Evolutionary conservation across 2,329 filamentous ascomycete genomes (phyloP).

Genomic region (Aspergillus calidoustus): DNA sequence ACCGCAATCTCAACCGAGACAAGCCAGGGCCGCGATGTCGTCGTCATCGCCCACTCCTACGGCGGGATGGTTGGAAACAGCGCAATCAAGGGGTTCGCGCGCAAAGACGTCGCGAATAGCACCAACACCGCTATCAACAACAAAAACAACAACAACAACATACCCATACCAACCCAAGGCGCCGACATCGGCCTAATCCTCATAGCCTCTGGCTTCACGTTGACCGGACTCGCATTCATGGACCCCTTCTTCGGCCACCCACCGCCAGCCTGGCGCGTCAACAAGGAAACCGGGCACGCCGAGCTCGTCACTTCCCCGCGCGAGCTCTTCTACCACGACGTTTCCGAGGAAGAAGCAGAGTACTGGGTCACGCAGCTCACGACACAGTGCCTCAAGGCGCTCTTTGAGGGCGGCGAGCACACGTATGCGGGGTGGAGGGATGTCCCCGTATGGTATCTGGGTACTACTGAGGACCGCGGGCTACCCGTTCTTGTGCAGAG

Average conservation of each 20-base stretch:
- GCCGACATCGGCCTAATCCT: slow-evolving; percentile 52
- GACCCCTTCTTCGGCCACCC: slow-evolving; percentile 48
- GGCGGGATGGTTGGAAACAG: slow-evolving; percentile 54
- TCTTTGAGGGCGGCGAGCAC: slow-evolving; percentile 52
- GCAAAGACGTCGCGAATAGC: background rate
- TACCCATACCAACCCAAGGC: slow-evolving; percentile 28
- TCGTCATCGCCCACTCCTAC: slow-evolving; percentile 56
- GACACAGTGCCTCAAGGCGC: slow-evolving; percentile 48
- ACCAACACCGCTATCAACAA: slow-evolving; percentile 5
- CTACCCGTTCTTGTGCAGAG: slow-evolving; percentile 48
- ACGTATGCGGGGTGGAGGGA: slow-evolving; percentile 55
- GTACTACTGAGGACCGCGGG: slow-evolving; percentile 48
- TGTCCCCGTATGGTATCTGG: slow-evolving; percentile 54
- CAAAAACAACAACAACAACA: too few relatives aligned
- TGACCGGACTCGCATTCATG: slow-evolving; percentile 47
- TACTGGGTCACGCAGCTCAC: slow-evolving; percentile 50
- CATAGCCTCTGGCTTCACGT: slow-evolving; percentile 52
- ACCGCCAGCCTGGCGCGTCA: slow-evolving; percentile 48
- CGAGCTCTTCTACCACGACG: slow-evolving; percentile 57
- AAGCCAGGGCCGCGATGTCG: slow-evolving; percentile 46
- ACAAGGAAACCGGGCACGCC: slow-evolving; percentile 49
- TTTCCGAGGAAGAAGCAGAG: slow-evolving; percentile 49
- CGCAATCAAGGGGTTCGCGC: slow-evolving; percentile 50
- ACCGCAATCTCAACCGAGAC: slow-evolving; percentile 44
- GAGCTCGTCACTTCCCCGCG: slow-evolving; percentile 43